Conservation (phyloP, 805 yeast genomes). For the Barnettozyma sp. region DNA sequence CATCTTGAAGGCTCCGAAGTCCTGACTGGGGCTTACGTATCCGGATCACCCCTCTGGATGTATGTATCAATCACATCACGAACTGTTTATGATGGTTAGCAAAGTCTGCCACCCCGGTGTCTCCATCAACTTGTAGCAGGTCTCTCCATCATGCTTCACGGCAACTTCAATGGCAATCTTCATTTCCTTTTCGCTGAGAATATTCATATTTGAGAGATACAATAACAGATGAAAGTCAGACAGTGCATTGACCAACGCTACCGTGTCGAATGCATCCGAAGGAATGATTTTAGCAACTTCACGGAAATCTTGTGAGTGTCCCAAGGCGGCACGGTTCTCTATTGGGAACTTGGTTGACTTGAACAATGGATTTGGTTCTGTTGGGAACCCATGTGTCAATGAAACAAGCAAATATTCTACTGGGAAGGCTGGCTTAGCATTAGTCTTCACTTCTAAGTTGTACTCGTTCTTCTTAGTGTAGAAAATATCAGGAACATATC, state of each 20-base stretch:
- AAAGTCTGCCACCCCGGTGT: slow-evolving; percentile 80
- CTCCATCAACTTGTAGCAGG: slow-evolving; percentile 46
- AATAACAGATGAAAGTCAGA: slow-evolving; percentile 75
- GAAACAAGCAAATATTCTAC: slow-evolving; percentile 86
- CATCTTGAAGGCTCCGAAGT: too few relatives aligned
- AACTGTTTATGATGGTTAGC: slow-evolving; percentile 41
- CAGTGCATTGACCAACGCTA: slow-evolving; percentile 30
- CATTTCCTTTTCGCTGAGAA: slow-evolving; percentile 53
- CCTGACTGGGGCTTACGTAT: too few relatives aligned
- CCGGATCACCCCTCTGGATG: background rate
- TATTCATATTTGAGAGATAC: slow-evolving; percentile 49
- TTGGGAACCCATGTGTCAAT: slow-evolving; percentile 89
- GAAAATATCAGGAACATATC: slow-evolving; percentile 93
- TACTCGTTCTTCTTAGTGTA: slow-evolving; percentile 84
- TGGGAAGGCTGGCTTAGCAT: slow-evolving; percentile 89
- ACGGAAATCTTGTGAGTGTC: slow-evolving; percentile 61
- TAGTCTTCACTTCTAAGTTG: slow-evolving; percentile 75
- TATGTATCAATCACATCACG: slow-evolving; percentile 4
- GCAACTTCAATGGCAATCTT: slow-evolving; percentile 43
- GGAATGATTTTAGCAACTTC: slow-evolving; percentile 47
- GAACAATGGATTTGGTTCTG: slow-evolving; percentile 46
- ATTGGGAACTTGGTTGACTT: slow-evolving; percentile 51
- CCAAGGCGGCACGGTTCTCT: slow-evolving; percentile 72
- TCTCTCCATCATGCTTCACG: slow-evolving; percentile 33
- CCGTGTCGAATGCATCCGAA: slow-evolving; percentile 22